phyloP scores from a whole-genome alignment of 805 yeast species.

The Candida sithepensis region DNA sequence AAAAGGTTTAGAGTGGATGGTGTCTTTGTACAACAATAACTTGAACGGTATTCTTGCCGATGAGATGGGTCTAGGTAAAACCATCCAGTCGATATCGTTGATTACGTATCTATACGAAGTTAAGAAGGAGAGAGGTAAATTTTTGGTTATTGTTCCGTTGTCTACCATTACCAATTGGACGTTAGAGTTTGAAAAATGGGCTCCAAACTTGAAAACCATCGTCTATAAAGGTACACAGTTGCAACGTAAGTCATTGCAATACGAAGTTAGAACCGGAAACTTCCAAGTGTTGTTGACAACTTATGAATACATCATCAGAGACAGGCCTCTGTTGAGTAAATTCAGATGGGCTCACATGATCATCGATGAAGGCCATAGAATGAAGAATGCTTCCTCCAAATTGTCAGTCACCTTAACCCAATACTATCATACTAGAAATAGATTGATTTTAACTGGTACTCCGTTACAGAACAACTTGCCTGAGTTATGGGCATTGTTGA shows the following conservation, averaged over 20 bases:
- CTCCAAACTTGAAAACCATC: slow-evolving; percentile 69
- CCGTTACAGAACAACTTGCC: slow-evolving; percentile 84
- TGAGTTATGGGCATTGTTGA: slow-evolving; percentile 80
- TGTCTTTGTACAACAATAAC: slow-evolving; percentile 56
- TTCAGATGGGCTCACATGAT: slow-evolving; percentile 83
- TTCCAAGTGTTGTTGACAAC: slow-evolving; percentile 78
- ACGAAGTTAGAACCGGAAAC: slow-evolving; percentile 61
- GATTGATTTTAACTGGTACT: slow-evolving; percentile 83
- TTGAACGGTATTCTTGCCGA: slow-evolving; percentile 64
- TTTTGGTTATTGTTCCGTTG: slow-evolving; percentile 76
- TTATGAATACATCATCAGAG: slow-evolving; percentile 76
- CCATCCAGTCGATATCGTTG: slow-evolving; percentile 75
- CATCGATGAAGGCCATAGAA: slow-evolving; percentile 87
- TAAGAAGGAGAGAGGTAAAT: slow-evolving; percentile 65
- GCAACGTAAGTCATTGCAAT: slow-evolving; percentile 63
- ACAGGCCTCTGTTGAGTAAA: slow-evolving; percentile 64
- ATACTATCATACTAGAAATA: slow-evolving; percentile 69
- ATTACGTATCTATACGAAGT: slow-evolving; percentile 66
- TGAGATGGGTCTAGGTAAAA: slow-evolving; percentile 68
- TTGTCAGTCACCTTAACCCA: slow-evolving; percentile 66
- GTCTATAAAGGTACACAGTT: slow-evolving; percentile 77
- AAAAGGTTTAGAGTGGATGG: slow-evolving; percentile 67
- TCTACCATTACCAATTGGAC: slow-evolving; percentile 87
- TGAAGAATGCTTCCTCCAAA: slow-evolving; percentile 77
- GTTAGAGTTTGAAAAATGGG: slow-evolving; percentile 83